phyloP scores from a whole-genome alignment of 768 basidiomycete genomes.

The Lactarius hengduanensis region DNA sequence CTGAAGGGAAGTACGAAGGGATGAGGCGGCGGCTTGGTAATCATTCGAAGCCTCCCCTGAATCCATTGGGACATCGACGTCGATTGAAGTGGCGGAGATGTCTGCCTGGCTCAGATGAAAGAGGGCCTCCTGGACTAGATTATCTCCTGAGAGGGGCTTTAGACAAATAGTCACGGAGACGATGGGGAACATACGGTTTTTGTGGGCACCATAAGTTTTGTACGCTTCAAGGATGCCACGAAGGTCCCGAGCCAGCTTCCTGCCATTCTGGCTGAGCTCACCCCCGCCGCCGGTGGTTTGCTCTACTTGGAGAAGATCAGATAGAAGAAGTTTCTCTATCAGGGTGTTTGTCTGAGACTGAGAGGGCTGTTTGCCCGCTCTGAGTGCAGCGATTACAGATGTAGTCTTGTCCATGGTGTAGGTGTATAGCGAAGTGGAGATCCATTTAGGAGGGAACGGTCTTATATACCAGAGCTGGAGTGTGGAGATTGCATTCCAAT shows the following conservation, averaged over 20 bases:
- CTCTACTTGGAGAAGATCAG: constrained; percentile 48
- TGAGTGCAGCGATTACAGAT: constrained; percentile 62
- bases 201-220: constrained; percentile 50
- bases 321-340: constrained; percentile 55
- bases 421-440: neutral
- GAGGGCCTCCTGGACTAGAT: constrained; percentile 61
- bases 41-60: constrained; percentile 51
- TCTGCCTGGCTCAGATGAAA: constrained; percentile 64
- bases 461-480: constrained; percentile 7
- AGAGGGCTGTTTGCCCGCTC: constrained; percentile 68
- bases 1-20: constrained; percentile 51
- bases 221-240: constrained; percentile 56
- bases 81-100: constrained; percentile 40
- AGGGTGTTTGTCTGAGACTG: constrained; percentile 54
- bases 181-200: constrained; percentile 48
- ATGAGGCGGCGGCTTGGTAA: constrained; percentile 46
- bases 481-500: neutral
- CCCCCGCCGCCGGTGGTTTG: constrained; percentile 37
- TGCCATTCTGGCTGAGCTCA: constrained; percentile 56
- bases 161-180: neutral
- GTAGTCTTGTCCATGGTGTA: constrained; percentile 58
- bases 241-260: constrained; percentile 49
- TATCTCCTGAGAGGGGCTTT: constrained; percentile 47
- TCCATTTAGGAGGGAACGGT: neutral
- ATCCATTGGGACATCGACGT: constrained; percentile 36